Evolutionary conservation across 2,329 filamentous ascomycete genomes (phyloP), one percentile per base, ranked within the genome.

Genomic region (Fusarium oxysporum): DNA sequence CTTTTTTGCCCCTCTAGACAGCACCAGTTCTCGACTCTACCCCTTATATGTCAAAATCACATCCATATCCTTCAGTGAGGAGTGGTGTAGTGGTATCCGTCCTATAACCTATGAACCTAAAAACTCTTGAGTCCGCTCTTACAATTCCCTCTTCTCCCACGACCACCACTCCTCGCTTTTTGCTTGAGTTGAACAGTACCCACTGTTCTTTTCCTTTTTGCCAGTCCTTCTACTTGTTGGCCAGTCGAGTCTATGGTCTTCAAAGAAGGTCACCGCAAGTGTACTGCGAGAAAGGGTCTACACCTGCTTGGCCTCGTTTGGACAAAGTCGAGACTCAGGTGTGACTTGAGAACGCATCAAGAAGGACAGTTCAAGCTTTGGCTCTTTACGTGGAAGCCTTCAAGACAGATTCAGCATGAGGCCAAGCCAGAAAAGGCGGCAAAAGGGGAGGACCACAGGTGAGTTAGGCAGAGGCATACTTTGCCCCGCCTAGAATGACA

Each of bases 21-120:
- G 17, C 17, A 10, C 23, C 23, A 28, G n/a, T 28, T 5, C 19
- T 17, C 13, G 17, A 10, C 40, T 28, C 28, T 57, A 57, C 8
- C 23, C 40, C 38, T 33, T 37, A 37, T 41, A 35, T 55, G 11
- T 4, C 48, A 41, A 55, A 40, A 21, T 25, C n/a, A 17, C 21
- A 11, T 2, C 16, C 4, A 33, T 28, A 8, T 9, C 16, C 8
- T 6, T 44, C n/a, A 28, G 10, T 35, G 57, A 43, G 33, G 32
- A 35, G 57, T 65, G 45, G 57, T 65, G 45, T 44, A 54, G 57
- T 45, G 45, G 62, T 45, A 62, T 45, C 12, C 45, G 55, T n/a
- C 41, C 21, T 33, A 21, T 5, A 37, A 37, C 45, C 33, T 51
- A 62, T 16, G 12, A 44, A 44, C 45, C 45, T 54, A 60, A 41